Conservation (phyloP, 768 basidiomycete genomes). For the Suillus placidus region DNA sequence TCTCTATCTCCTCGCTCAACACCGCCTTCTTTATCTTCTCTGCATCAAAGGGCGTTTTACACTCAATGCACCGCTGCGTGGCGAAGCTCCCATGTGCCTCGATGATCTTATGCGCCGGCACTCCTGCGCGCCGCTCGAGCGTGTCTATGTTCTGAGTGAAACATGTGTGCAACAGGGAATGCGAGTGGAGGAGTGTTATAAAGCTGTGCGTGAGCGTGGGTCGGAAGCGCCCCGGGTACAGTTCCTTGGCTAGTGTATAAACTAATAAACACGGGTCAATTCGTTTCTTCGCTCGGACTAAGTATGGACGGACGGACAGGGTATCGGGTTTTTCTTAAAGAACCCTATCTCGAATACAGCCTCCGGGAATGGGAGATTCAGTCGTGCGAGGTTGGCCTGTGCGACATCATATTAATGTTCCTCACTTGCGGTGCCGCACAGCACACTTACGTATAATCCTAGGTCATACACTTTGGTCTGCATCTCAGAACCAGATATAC, state of each 20-base stretch:
- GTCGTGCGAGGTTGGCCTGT: slow-evolving; percentile 74
- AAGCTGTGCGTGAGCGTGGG: slow-evolving; percentile 93
- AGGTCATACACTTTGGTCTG: not conserved
- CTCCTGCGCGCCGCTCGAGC: slow-evolving; percentile 81
- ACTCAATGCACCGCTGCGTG: slow-evolving; percentile 79
- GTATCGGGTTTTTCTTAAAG: slow-evolving; percentile 77
- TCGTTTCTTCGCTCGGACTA: not conserved
- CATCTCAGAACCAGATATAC: not conserved
- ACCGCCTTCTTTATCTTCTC: slow-evolving; percentile 71
- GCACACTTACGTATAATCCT: slow-evolving; percentile 34
- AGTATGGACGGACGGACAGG: slow-evolving; percentile 53
- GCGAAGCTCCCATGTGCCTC: slow-evolving; percentile 99
- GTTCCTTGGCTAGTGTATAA: slow-evolving; percentile 89
- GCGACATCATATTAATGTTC: not conserved
- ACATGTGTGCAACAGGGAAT: slow-evolving; percentile 70
- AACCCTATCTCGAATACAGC: slow-evolving; percentile 93
- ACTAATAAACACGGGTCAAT: slow-evolving; percentile 44
- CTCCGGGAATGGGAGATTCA: slow-evolving; percentile 89
- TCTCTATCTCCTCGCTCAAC: slow-evolving; percentile 48
- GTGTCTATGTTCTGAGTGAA: slow-evolving; percentile 96
- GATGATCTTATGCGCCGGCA: slow-evolving; percentile 73
- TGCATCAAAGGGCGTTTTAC: slow-evolving; percentile 58
- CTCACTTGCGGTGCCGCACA: not conserved
- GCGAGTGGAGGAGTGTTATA: slow-evolving; percentile 75
- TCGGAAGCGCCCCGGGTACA: slow-evolving; percentile 88